Base-by-base conservation (phyloP, 2,329 filamentous ascomycete genomes). In the Claviceps pazoutovae region DNA sequence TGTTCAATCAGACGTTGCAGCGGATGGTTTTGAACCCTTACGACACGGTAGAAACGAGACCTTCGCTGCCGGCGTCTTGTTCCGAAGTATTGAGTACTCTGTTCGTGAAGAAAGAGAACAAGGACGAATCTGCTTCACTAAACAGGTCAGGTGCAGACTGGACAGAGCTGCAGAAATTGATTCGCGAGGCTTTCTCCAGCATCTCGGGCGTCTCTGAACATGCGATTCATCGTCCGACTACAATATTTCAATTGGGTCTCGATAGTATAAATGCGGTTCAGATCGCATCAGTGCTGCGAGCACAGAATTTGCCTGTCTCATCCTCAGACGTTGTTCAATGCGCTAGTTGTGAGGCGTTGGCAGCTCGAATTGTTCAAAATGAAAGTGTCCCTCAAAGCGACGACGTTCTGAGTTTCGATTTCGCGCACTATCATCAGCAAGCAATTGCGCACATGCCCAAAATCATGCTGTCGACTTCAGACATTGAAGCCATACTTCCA, bases 211-310 rank as follows among this genome's bases (percentile, higher is more conserved):
- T 76, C 4, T 63, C 76, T 0, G 52, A 62, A 2, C 59, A 71
- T 0, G 69, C 68, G 0, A 82, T 95, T 46, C 60, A 63, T 3
- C 74, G 73, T 13, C 62, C 75, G 9, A 88, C 81, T 0, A 88
- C 86, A 0, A 88, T 97, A 48, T 95, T 91, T 59, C 82, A 85
- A 53, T 77, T 95, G n/a, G 91, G 91, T 0, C 71, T 96, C 3
- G 90, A 96, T 66, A 96, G 90, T 62, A 93, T 97, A 60, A 90
- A 85, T 54, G 86, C 88, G 0, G 76, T 83, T 5, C 89, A 95
- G 60, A 73, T 95, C 9, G 86, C 88, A 0, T 75, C 79, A 1
- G 69, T 74, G 26, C 70, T 96, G 16, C 79, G 84, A 17, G 76
- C 73, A 41, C 60, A 74, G 17, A 82, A 81, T 0, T 69, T 81